Evolutionary conservation across 768 basidiomycete species (phyloP).

Genomic region (Gymnopilus dilepis): DNA sequence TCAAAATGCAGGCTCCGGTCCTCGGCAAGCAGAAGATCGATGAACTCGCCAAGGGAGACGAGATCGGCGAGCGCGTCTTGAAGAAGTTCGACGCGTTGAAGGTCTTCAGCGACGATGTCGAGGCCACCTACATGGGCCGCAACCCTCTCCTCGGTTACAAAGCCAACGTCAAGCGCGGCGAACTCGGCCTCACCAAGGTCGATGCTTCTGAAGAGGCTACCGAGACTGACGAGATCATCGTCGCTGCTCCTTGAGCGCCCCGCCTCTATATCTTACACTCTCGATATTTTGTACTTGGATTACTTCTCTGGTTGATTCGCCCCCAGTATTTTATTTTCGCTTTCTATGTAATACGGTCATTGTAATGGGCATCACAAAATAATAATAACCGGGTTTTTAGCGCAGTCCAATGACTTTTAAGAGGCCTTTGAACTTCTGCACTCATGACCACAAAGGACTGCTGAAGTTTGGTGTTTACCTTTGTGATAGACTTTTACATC

Average conservation of each 20-base stretch:
- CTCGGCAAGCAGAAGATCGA: slow-evolving; percentile 28
- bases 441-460: no score
- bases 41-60: slow-evolving; percentile 23
- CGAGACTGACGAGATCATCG: slow-evolving; percentile 19
- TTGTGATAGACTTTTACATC: no score
- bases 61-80: slow-evolving; percentile 40
- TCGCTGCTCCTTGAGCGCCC: slow-evolving; percentile 17
- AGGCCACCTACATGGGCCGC: slow-evolving; percentile 25
- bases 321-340: slow-evolving; percentile 4
- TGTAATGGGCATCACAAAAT: background rate
- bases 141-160: slow-evolving; percentile 28
- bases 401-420: no score
- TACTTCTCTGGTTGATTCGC: background rate
- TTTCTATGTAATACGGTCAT: slow-evolving; percentile 1
- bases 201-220: slow-evolving; percentile 6
- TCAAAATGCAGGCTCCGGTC: slow-evolving; percentile 24
- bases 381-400: background rate
- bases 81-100: slow-evolving; percentile 53
- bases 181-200: slow-evolving; percentile 27
- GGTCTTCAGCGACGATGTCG: slow-evolving; percentile 35
- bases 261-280: no score
- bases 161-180: slow-evolving; percentile 24
- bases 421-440: no score
- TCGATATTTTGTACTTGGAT: background rate
- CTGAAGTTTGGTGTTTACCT: no score